Evolutionary conservation across 202 grass and related monocot genomes (phyloP).

Genomic region (Zoysia matrella): DNA sequence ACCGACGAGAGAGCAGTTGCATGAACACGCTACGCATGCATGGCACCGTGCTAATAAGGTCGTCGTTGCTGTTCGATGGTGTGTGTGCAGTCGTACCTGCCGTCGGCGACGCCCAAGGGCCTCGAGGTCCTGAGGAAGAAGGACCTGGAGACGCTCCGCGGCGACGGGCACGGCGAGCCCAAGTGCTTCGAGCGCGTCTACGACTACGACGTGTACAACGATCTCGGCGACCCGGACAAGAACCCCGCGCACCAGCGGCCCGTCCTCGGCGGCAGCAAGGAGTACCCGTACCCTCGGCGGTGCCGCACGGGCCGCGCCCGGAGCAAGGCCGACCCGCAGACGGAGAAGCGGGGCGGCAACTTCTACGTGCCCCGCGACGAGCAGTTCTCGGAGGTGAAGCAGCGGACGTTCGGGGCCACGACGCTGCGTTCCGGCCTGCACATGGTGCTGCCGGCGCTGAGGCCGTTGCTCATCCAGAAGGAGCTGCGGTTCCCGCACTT

Average conservation of each 20-base stretch:
- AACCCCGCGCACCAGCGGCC: slow-evolving; percentile 35
- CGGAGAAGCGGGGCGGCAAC: slow-evolving; percentile 45
- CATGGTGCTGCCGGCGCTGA: slow-evolving; percentile 54
- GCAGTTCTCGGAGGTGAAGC: slow-evolving; percentile 83
- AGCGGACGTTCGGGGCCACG: slow-evolving; percentile 54
- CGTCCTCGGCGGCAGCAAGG: slow-evolving; percentile 58
- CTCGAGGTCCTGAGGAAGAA: slow-evolving; percentile 49
- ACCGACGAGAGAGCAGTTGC: too few species aligned
- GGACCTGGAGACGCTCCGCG: slow-evolving; percentile 62
- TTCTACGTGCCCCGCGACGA: slow-evolving; percentile 79
- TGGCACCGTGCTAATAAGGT: too few species aligned
- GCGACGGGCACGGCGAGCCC: slow-evolving; percentile 65
- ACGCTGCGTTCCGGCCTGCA: slow-evolving; percentile 63
- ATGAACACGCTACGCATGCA: too few species aligned
- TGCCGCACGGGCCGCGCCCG: slow-evolving; percentile 72
- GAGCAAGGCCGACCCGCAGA: slow-evolving; percentile 48
- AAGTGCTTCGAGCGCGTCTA: slow-evolving; percentile 62
- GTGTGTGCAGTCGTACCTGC: slow-evolving; percentile 74
- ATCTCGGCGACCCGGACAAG: slow-evolving; percentile 69
- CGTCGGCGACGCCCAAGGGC: slow-evolving; percentile 66
- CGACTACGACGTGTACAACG: slow-evolving; percentile 80
- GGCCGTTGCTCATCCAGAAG: slow-evolving; percentile 37
- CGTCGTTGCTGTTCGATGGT: not conserved
- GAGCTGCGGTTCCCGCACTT: slow-evolving; percentile 72
- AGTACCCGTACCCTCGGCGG: slow-evolving; percentile 72